Evolutionary conservation across 352 stramenopile species (phyloP).

Genomic region (Plasmopara muralis): DNA sequence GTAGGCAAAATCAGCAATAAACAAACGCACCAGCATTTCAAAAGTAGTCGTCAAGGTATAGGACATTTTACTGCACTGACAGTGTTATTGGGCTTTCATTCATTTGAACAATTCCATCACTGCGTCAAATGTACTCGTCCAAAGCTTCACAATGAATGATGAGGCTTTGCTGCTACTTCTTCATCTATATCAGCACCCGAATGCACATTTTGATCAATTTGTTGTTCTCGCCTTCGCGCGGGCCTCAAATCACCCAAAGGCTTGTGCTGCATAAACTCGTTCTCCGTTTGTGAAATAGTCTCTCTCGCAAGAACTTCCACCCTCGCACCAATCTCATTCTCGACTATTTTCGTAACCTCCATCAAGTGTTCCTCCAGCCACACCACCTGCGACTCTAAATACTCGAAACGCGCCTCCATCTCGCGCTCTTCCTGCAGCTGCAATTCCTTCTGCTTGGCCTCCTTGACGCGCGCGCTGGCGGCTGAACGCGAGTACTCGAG

Average conservation of each 20-base stretch:
- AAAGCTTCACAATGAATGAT: slow-evolving; percentile 13
- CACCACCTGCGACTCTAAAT: slow-evolving; percentile 36
- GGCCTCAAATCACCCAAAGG: slow-evolving; percentile 9
- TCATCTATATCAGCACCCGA: slow-evolving; percentile 28
- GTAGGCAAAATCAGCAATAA: too few species aligned
- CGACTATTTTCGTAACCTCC: slow-evolving; percentile 29
- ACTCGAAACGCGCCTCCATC: slow-evolving; percentile 43
- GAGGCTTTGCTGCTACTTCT: slow-evolving; percentile 17
- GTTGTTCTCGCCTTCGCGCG: slow-evolving; percentile 13
- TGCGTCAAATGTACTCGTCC: slow-evolving; percentile 23
- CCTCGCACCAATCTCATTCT: slow-evolving; percentile 24
- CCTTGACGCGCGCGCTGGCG: slow-evolving; percentile 46
- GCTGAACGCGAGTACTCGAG: slow-evolving; percentile 73
- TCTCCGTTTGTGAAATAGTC: slow-evolving; percentile 6
- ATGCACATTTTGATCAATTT: slow-evolving; percentile 18
- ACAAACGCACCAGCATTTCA: too few species aligned
- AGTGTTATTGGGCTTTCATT: neutral
- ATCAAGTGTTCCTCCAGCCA: slow-evolving; percentile 41
- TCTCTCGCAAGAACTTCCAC: slow-evolving; percentile 12
- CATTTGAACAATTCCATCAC: slow-evolving; percentile 39
- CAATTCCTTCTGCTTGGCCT: slow-evolving; percentile 46
- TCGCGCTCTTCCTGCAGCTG: slow-evolving; percentile 38
- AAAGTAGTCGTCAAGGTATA: too few species aligned
- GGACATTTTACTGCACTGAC: too few species aligned
- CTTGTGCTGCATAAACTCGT: slow-evolving; percentile 1